A percentile compares a stretch with the other conserved stretches of the same genome.
phyloP scores from a whole-genome alignment of 495 filamentous ascomycete genomes.

The Penicillium atrosanguineum region DNA sequence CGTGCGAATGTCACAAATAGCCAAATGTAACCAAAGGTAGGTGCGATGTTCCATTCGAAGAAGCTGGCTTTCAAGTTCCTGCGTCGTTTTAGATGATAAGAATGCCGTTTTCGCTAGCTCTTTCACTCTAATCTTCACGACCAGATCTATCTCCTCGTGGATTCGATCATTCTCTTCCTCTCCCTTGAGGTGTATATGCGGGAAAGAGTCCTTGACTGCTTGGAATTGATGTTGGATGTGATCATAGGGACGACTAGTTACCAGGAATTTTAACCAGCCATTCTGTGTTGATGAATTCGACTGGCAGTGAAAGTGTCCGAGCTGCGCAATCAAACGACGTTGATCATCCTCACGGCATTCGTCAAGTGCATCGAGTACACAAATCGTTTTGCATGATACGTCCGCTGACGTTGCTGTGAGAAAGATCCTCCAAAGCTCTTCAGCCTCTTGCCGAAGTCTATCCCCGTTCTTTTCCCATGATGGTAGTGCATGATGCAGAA shows the following conservation, averaged over 20 bases:
- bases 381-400: constrained; percentile 23
- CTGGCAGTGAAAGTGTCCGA: constrained; percentile 8
- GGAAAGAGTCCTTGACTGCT: constrained; percentile 15
- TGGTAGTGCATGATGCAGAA: constrained; percentile 24
- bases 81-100: constrained; percentile 6
- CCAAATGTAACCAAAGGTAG: constrained; percentile 36
- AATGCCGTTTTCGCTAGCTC: constrained; percentile 15
- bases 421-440: constrained; percentile 33
- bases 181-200: constrained; percentile 30
- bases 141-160: constrained; percentile 34
- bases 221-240: constrained; percentile 29
- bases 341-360: constrained; percentile 30
- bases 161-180: constrained; percentile 37
- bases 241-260: constrained; percentile 47
- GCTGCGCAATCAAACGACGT: constrained; percentile 21
- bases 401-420: constrained; percentile 14
- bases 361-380: constrained; percentile 43
- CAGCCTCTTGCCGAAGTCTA: constrained; percentile 18
- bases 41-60: constrained; percentile 30
- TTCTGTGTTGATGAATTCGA: background rate
- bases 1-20: constrained; percentile 18
- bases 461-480: constrained; percentile 27
- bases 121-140: constrained; percentile 30
- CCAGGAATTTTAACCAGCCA: constrained; percentile 35
- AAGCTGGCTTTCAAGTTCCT: constrained; percentile 16